Evolutionary conservation across 177 flowering plant species (phyloP), one percentile per base, ranked within the genome.

Genomic region (Vitis hybrid): DNA sequence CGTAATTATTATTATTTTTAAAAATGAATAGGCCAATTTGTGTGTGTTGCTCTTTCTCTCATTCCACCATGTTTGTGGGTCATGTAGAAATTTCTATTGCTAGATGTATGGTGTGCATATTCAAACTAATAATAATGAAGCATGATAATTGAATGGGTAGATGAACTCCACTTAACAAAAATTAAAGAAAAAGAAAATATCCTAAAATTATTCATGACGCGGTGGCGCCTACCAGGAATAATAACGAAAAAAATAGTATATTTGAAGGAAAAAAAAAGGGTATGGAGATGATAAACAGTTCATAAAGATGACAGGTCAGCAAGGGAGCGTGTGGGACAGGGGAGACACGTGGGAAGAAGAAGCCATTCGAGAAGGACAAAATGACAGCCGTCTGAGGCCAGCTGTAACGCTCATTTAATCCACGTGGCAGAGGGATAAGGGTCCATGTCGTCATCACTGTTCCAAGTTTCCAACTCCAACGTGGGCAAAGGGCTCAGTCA

Each of bases 361-460:
- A 18, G 11, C 55, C 28, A 64, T 17, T 38, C 7, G 13, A 63
- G 31, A 12, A 3, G 28, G 33, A 55, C 60, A 28, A 67, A 67
- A 66, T 33, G 70, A 65, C 67, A 51, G 67, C 67, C n/a, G 67
- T 31, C 67, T 38, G n/a, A 22, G 8, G 20, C 66, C 66, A 64
- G 53, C 66, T 64, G 53, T 17, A 38, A 44, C 51, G 11, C 51
- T 6, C 9, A 2, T 11, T 5, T 2, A 1, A 5, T 15, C 58
- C 15, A 60, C 63, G 44, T 60, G 63, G 12, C n/a, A 12, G 5
- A 22, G 14, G 14, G n/a, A 28, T 22, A n/a, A 12, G 44, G 31
- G 11, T 60, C 63, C 63, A 12, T 24, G 38, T 60, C 38, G 13
- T n/a, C 24, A 9, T 11, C 47, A 8, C 4, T 9, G 47, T 13